phyloP scores from a whole-genome alignment of 306 rosid species.

The Leucaena leucocephala region DNA sequence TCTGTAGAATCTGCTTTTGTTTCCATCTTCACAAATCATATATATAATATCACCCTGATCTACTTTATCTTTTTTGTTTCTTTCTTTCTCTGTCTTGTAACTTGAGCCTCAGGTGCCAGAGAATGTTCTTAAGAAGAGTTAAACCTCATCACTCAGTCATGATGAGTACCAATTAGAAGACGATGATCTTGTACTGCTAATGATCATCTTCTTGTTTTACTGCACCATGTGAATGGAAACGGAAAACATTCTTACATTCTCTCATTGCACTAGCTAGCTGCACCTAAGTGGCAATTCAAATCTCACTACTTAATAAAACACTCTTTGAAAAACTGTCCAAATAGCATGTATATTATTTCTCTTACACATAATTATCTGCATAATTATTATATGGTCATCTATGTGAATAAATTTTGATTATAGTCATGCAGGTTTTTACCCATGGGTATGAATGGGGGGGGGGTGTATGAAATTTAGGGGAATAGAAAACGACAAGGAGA shows the following conservation, averaged over 20 bases:
- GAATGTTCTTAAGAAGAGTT: constrained; percentile 55
- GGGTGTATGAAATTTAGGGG: constrained; percentile 38
- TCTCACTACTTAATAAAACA: neutral
- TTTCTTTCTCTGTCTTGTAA: constrained; percentile 34
- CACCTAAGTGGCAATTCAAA: neutral
- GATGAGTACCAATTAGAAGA: constrained; percentile 32
- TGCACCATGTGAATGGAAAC: constrained; percentile 23
- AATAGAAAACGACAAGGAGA: constrained; percentile 25
- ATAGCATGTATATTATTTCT: neutral
- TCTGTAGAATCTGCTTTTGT: constrained; percentile 44
- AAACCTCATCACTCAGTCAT: constrained; percentile 49
- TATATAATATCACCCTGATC: neutral
- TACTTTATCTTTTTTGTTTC: constrained; percentile 41
- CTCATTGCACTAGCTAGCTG: neutral
- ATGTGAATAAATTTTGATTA: constrained; percentile 25
- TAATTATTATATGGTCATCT: neutral
- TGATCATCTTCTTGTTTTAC: constrained; percentile 26
- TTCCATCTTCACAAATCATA: constrained; percentile 40
- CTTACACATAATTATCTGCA: neutral
- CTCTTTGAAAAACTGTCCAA: neutral
- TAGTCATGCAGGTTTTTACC: constrained; percentile 33
- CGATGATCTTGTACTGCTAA: constrained; percentile 26
- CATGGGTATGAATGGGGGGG: constrained; percentile 9
- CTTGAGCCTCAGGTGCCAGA: constrained; percentile 43
- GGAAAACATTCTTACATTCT: neutral